Evolutionary conservation across 768 basidiomycete genomes (phyloP).

Genomic region (Nidularia pulvinata): DNA sequence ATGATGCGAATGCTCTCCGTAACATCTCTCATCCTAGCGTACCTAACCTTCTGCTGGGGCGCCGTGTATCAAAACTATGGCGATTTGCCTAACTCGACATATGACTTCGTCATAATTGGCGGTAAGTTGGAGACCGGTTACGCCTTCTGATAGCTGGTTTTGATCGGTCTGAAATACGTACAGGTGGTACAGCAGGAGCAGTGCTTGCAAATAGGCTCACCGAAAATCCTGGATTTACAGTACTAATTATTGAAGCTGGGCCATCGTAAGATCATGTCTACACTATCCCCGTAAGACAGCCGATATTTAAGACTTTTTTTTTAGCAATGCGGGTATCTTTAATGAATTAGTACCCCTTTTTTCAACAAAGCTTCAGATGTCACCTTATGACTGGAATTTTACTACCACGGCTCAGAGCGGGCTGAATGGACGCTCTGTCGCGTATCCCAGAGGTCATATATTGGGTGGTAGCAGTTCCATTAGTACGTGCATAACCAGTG

Average conservation of each 20-base stretch:
- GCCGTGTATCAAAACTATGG: neutral
- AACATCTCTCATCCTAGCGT: neutral
- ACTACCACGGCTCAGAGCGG: constrained; percentile 22
- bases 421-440: constrained; percentile 16
- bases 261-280: constrained; percentile 21
- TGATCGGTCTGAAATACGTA: neutral
- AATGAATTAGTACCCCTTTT: neutral
- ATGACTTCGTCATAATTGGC: neutral
- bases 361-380: neutral
- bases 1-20: too few species aligned
- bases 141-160: neutral
- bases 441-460: constrained; percentile 29
- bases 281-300: constrained; percentile 18
- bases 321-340: neutral
- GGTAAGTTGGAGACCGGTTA: neutral
- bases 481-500: neutral
- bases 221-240: constrained; percentile 7
- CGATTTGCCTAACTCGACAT: neutral
- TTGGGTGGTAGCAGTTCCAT: constrained; percentile 14
- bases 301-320: neutral
- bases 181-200: constrained; percentile 6
- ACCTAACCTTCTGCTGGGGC: neutral
- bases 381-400: constrained; percentile 34
- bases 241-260: constrained; percentile 29
- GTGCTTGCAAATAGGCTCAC: constrained; percentile 10